Evolutionary conservation across 208 protist genomes (phyloP), one percentile per base, ranked within the genome.

Genomic region (Willaertia magna): DNA sequence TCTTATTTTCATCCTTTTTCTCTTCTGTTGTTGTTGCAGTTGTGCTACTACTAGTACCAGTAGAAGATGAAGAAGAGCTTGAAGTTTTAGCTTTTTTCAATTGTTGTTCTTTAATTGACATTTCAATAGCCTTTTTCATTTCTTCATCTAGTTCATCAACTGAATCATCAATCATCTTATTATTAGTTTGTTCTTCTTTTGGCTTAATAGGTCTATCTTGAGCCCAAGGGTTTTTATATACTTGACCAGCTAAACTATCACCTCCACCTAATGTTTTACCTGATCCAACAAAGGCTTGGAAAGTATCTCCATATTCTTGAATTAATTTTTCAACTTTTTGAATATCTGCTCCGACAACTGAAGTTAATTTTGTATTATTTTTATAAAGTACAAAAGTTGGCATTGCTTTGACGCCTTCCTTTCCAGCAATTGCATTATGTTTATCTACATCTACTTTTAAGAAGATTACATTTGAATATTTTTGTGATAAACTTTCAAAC

Each of bases 391-490:
- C 9, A 22, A 83, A 83, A 3, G 78, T 83, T 43, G 78, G 78
- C 46, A 83, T 49, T 22, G 46, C 78, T 55, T 40, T 49, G 4
- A 83, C 46, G 22, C 46, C 78, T 9, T 16, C 43, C 16, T 55
- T 55, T 30, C 20, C 2, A 1, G 78, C 44, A 83, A 83, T 83
- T 39, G 4, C 43, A 39, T 42, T 49, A 20, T 55, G 22, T 42
- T 55, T 55, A 42, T 83, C 78, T 4, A 55, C 47, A 83, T 83
- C 78, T 40, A 83, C 78, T 55, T 83, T 83, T 30, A 83, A 4
- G 12, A 83, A 83, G 3, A 55, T 26, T 1, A 83, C 78, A 55
- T 83, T 83, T 14, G 78, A 20, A 42, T 83, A 83, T 42, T 34
- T 49, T 18, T 14, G n/a, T 7, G 46, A 20, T 12, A 83, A 42